Evolutionary conservation across 2,329 filamentous ascomycete species (phyloP).

Genomic region (Scopulariopsis brevicaulis): DNA sequence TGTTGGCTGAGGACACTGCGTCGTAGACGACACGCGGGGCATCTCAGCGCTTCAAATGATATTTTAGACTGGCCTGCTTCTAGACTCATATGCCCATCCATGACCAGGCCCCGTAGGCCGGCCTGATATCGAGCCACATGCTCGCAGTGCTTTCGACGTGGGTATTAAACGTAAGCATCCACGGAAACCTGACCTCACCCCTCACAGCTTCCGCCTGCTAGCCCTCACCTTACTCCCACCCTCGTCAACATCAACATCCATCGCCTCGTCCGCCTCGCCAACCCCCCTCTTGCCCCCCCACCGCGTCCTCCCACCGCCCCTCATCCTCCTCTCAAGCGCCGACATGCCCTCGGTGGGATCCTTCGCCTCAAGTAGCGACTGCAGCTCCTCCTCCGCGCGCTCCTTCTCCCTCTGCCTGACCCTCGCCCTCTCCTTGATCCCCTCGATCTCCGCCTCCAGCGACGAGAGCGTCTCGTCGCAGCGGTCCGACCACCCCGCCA

Average conservation of each 20-base stretch:
- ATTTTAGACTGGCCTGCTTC: background rate
- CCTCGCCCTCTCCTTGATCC: slow-evolving; percentile 48
- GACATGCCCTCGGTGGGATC: background rate
- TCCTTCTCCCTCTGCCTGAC: slow-evolving; percentile 37
- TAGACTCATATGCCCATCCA: background rate
- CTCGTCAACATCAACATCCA: slow-evolving; percentile 44
- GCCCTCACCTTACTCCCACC: slow-evolving; percentile 37
- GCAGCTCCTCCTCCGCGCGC: slow-evolving; percentile 33
- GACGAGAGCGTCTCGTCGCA: slow-evolving; percentile 64
- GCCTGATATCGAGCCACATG: background rate
- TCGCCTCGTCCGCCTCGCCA: slow-evolving; percentile 32
- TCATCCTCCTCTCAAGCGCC: slow-evolving; percentile 15
- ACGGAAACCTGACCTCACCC: background rate
- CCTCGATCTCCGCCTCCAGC: slow-evolving; percentile 63
- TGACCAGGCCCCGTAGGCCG: background rate
- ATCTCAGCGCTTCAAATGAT: background rate
- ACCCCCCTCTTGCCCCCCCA: slow-evolving; percentile 1
- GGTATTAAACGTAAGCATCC: background rate
- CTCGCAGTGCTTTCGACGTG: background rate
- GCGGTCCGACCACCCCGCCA: slow-evolving; percentile 67
- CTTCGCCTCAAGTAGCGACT: slow-evolving; percentile 28
- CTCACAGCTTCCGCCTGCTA: slow-evolving; percentile 42
- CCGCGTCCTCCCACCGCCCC: slow-evolving; percentile 11
- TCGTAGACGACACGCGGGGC: background rate
- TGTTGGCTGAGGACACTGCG: background rate